Conservation (phyloP, 2,329 filamentous ascomycete species). For the Colletotrichum theobromicola region DNA sequence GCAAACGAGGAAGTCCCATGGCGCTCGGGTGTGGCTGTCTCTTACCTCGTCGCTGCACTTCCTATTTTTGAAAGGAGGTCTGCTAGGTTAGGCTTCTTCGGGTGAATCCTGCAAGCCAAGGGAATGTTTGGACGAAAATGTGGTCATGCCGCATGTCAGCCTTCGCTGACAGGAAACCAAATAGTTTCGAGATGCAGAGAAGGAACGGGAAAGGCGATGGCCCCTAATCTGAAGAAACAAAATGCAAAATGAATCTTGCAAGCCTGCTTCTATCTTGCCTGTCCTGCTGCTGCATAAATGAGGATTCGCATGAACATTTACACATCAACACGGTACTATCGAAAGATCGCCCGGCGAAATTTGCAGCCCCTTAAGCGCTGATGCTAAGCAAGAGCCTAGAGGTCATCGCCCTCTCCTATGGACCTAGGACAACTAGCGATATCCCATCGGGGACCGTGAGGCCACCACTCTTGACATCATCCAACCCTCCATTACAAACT, state of each 20-base stretch:
- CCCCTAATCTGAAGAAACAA: background rate
- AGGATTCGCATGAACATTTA: background rate
- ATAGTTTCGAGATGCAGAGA: background rate
- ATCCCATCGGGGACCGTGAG: background rate
- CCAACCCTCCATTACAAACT: background rate
- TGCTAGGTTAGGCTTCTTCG: background rate
- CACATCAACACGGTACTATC: background rate
- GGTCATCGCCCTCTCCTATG: background rate
- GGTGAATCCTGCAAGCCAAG: background rate
- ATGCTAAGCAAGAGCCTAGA: background rate
- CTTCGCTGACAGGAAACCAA: background rate
- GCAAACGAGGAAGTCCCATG: background rate
- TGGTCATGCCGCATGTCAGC: background rate
- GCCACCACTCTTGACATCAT: constrained; percentile 11
- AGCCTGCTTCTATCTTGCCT: background rate
- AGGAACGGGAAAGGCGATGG: background rate
- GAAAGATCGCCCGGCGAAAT: background rate
- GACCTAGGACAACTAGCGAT: background rate
- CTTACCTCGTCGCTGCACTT: background rate
- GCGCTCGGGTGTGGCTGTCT: background rate
- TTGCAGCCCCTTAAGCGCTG: background rate
- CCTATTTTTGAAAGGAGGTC: background rate
- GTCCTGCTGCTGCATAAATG: background rate
- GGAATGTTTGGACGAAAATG: constrained; percentile 2
- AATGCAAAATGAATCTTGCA: background rate